phyloP scores from a whole-genome alignment of 2,329 filamentous ascomycete genomes.

The Cladosporium cucumerinum region DNA sequence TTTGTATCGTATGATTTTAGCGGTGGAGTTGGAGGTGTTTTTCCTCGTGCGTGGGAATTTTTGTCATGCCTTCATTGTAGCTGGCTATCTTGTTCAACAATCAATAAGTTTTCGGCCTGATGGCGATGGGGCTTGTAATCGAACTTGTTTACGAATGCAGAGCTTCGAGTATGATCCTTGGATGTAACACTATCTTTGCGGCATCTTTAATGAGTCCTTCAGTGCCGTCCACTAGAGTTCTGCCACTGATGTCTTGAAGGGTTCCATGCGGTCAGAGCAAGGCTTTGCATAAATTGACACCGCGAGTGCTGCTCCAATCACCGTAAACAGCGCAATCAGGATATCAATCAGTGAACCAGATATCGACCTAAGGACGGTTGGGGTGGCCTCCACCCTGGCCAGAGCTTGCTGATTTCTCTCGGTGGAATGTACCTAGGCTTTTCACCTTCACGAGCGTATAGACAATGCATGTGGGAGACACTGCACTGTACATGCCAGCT shows the following conservation, averaged over 20 bases:
- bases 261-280: neutral
- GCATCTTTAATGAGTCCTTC: neutral
- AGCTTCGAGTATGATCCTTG: neutral
- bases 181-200: neutral
- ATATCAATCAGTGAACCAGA: neutral
- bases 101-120: neutral
- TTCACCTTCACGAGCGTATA: neutral
- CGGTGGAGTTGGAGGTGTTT: conserved; percentile 14
- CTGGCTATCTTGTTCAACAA: neutral
- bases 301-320: neutral
- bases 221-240: neutral
- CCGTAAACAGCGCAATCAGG: neutral
- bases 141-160: neutral
- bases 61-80: neutral
- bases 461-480: too few relatives aligned
- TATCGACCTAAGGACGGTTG: neutral
- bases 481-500: neutral
- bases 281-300: neutral
- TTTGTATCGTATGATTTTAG: conserved; percentile 4
- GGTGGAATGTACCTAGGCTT: neutral
- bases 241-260: neutral
- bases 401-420: neutral
- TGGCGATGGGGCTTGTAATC: neutral
- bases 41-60: neutral
- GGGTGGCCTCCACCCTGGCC: neutral